Evolutionary conservation across 257 asterid genomes (phyloP).

Genomic region (Schizonepeta tenuifolia): DNA sequence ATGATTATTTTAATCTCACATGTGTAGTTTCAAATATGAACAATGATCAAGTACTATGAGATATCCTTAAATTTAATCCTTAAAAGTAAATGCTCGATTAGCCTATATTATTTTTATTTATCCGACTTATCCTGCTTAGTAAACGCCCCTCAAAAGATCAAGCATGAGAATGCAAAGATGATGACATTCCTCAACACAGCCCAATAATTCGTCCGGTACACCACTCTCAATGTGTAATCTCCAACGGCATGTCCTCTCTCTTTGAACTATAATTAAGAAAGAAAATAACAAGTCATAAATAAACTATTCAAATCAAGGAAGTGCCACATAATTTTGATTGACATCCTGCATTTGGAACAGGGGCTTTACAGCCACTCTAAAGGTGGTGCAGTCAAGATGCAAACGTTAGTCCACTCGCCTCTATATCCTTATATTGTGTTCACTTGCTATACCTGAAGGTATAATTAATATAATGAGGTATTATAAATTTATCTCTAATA

Average conservation of each 20-base stretch:
- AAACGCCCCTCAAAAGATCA: not conserved
- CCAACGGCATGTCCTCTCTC: conserved; percentile 12
- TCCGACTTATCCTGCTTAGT: too few relatives aligned
- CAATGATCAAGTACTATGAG: too few relatives aligned
- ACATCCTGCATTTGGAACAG: conserved; percentile 5
- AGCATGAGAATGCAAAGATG: not conserved
- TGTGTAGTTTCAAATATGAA: too few relatives aligned
- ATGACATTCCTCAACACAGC: not conserved
- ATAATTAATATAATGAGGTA: too few relatives aligned
- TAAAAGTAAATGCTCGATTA: too few relatives aligned
- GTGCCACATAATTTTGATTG: conserved; percentile 5
- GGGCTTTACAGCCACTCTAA: not conserved
- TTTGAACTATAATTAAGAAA: conserved; percentile 30
- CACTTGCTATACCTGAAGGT: too few relatives aligned
- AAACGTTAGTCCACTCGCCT: not conserved
- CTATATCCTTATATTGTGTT: too few relatives aligned
- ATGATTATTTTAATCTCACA: too few relatives aligned
- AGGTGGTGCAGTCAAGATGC: not conserved
- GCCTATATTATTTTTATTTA: too few relatives aligned
- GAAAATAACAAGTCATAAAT: not conserved
- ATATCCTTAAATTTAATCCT: too few relatives aligned
- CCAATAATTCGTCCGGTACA: conserved; percentile 13
- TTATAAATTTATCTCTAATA: too few relatives aligned
- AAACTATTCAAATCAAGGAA: not conserved
- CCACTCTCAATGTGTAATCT: conserved; percentile 32